Evolutionary conservation across 176 grass and related monocot genomes (phyloP).

Genomic region (Oryza punctata): DNA sequence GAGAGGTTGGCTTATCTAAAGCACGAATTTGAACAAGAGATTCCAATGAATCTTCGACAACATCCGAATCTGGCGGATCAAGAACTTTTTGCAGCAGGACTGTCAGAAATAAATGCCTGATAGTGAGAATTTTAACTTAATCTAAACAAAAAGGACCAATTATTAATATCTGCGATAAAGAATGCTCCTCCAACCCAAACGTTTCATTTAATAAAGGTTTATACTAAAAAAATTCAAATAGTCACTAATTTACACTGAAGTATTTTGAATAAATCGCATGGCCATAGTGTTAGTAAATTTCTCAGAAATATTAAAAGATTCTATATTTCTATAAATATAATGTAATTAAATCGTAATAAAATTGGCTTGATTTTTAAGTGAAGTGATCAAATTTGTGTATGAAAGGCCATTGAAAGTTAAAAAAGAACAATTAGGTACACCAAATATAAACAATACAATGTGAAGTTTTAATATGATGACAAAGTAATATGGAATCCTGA

Average conservation of each 20-base stretch:
- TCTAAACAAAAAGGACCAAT: background rate
- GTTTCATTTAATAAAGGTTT: conserved; percentile 18
- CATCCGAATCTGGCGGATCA: conserved; percentile 59
- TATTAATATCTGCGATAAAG: background rate
- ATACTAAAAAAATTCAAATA: background rate
- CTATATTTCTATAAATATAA: no score
- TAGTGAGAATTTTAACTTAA: conserved; percentile 30
- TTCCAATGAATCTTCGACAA: conserved; percentile 67
- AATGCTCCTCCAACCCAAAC: background rate
- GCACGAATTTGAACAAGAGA: conserved; percentile 72
- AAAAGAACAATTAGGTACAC: conserved; percentile 9
- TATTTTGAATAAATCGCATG: background rate
- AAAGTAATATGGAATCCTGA: background rate
- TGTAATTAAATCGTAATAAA: background rate
- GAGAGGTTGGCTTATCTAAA: conserved; percentile 57
- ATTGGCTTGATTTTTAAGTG: background rate
- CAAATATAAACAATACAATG: conserved; percentile 7
- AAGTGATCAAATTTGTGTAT: conserved; percentile 5
- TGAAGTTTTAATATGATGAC: background rate
- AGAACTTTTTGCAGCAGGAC: conserved; percentile 75
- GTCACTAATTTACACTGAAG: background rate
- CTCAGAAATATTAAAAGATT: background rate
- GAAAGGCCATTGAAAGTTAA: background rate
- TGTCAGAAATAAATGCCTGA: conserved; percentile 42
- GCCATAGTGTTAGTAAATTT: background rate